Conservation (phyloP, 768 basidiomycete species). For the Lactarius trivialis region DNA sequence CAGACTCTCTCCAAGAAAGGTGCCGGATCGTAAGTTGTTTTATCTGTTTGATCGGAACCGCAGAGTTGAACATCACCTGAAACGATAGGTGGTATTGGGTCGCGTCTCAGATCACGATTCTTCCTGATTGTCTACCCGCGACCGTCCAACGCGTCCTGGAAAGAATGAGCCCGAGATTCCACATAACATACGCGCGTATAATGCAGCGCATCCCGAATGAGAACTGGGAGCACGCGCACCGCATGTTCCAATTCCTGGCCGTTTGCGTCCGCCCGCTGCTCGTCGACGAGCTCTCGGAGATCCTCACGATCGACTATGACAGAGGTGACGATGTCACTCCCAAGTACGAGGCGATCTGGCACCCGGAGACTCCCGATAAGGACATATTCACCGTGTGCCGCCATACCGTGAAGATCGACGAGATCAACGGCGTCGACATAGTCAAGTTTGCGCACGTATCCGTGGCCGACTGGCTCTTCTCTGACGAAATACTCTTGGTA, state of each 20-base stretch:
- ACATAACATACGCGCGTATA: constrained; percentile 25
- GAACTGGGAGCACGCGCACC: constrained; percentile 15
- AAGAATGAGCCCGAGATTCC: constrained; percentile 17
- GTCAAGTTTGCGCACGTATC: constrained; percentile 15
- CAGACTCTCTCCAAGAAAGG: constrained; percentile 14
- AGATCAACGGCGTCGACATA: neutral
- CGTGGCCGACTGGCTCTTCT: constrained; percentile 7
- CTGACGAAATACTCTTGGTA: constrained; percentile 1
- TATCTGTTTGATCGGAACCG: neutral
- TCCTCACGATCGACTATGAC: constrained; percentile 23
- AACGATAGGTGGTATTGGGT: constrained; percentile 26
- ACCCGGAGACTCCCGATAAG: constrained; percentile 13
- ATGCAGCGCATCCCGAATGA: constrained; percentile 22
- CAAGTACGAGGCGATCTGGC: constrained; percentile 19
- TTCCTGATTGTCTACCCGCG: constrained; percentile 16
- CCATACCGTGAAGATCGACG: constrained; percentile 1
- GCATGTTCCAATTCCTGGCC: constrained; percentile 24
- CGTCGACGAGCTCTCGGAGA: constrained; percentile 25
- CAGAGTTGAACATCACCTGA: neutral
- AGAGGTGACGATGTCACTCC: constrained; percentile 8
- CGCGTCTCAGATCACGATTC: constrained; percentile 23
- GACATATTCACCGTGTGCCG: constrained; percentile 17
- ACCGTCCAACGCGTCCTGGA: constrained; percentile 21
- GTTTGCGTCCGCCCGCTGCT: constrained; percentile 20
- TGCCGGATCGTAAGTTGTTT: constrained; percentile 13